Percentiles rank a stretch among this genome's conserved stretches.
These are phyloP conservation scores for Aspergillus sp. DNA, from an alignment of 2,329 filamentous ascomycete species.

Conservation along the genomic window DNA sequence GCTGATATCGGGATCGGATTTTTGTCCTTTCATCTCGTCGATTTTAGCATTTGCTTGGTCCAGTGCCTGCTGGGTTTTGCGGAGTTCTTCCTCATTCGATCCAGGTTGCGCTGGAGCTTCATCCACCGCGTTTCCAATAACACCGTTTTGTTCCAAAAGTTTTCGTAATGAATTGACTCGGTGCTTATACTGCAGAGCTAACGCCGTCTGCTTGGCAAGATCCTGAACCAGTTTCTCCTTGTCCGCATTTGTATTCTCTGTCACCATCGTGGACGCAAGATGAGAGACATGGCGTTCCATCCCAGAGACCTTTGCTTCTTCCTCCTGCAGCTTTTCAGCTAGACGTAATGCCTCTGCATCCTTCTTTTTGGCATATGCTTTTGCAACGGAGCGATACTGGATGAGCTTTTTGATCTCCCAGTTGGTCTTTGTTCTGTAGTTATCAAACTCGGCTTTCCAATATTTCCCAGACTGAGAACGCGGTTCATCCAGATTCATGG, in stretches of 20 bases:
- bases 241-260: conserved; percentile 23
- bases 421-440: conserved; percentile 54
- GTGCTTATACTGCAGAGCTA: conserved; percentile 41
- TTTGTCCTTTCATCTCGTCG: conserved; percentile 26
- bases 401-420: conserved; percentile 58
- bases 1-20: conserved; percentile 22
- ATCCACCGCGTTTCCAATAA: conserved; percentile 25
- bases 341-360: conserved; percentile 52
- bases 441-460: conserved; percentile 59
- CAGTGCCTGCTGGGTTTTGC: conserved; percentile 28
- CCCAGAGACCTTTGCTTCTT: conserved; percentile 40
- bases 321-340: conserved; percentile 47
- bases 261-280: conserved; percentile 36
- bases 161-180: conserved; percentile 34
- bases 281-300: conserved; percentile 41
- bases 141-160: conserved; percentile 33
- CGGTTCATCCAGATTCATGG: conserved; percentile 51
- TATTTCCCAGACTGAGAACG: conserved; percentile 56
- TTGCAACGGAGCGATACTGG: conserved; percentile 55
- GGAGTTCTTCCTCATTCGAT: conserved; percentile 21
- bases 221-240: conserved; percentile 39
- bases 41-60: conserved; percentile 30
- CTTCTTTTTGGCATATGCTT: conserved; percentile 56
- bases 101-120: conserved; percentile 16
- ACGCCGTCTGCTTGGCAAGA: conserved; percentile 40